Evolutionary conservation across 2,329 filamentous ascomycete species (phyloP).

Genomic region (Bisporella sp.): DNA sequence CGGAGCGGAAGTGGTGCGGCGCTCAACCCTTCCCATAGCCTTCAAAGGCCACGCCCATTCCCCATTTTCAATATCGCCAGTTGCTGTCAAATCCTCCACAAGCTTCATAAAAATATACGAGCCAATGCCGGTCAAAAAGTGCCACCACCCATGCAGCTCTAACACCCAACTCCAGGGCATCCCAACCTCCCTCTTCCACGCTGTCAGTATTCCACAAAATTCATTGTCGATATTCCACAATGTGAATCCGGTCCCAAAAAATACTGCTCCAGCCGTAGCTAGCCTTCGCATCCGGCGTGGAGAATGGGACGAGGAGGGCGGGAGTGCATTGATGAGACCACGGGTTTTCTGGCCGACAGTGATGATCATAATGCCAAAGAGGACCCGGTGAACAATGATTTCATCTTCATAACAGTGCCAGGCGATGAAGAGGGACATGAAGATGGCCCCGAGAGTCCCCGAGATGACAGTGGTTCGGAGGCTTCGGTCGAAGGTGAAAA

Average conservation of each 20-base stretch:
- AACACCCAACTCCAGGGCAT: constrained; percentile 48
- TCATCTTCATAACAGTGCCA: constrained; percentile 20
- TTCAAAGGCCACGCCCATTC: too few species aligned
- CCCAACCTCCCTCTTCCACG: constrained; percentile 37
- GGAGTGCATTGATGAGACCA: constrained; percentile 16
- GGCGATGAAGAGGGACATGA: constrained; percentile 36
- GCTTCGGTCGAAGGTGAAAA: constrained; percentile 38
- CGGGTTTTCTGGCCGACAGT: constrained; percentile 18
- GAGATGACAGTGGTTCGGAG: constrained; percentile 38
- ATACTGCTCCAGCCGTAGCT: constrained; percentile 9
- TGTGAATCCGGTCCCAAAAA: constrained; percentile 38
- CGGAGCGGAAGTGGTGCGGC: too few species aligned
- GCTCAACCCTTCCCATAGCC: too few species aligned
- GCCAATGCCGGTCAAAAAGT: constrained; percentile 50
- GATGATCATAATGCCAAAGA: constrained; percentile 18
- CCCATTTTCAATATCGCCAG: too few species aligned
- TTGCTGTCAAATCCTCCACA: too few species aligned
- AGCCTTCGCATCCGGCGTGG: too few species aligned
- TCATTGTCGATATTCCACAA: constrained; percentile 53
- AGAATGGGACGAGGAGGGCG: too few species aligned
- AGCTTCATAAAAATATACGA: constrained; percentile 30
- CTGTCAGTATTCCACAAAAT: constrained; percentile 41
- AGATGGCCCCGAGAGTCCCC: constrained; percentile 32
- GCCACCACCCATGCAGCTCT: constrained; percentile 60
- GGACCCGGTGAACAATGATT: constrained; percentile 9